These are phyloP conservation scores for Cladosporium halotolerans DNA, from an alignment of 2,329 filamentous ascomycete species.

Conservation along the genomic window DNA sequence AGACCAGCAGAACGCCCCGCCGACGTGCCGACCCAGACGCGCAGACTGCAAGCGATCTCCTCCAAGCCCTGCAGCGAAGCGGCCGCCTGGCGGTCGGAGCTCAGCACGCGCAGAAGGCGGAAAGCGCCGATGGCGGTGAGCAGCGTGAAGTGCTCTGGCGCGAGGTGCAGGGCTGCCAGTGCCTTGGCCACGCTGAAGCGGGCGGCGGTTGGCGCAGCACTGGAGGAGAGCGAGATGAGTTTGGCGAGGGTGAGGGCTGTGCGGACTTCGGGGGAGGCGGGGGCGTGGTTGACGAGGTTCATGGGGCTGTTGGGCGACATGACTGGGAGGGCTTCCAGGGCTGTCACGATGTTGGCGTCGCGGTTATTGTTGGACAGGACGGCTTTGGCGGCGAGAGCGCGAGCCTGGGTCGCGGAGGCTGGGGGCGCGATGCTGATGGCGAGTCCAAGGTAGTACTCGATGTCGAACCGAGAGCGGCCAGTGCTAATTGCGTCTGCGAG, in stretches of 20 bases:
- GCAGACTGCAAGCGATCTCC: slow-evolving; percentile 37
- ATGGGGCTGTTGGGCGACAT: slow-evolving; percentile 29
- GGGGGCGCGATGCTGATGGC: slow-evolving; percentile 70
- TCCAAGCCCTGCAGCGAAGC: slow-evolving; percentile 36
- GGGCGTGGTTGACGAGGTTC: slow-evolving; percentile 48
- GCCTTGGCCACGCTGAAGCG: slow-evolving; percentile 34
- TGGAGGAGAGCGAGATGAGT: slow-evolving; percentile 43
- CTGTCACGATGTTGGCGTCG: slow-evolving; percentile 45
- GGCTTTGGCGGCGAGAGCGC: slow-evolving; percentile 54
- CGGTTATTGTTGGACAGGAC: slow-evolving; percentile 51
- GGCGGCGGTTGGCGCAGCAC: slow-evolving; percentile 23
- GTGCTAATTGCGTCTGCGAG: slow-evolving; percentile 54
- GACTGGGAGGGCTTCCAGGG: slow-evolving; percentile 47
- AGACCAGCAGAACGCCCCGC: slow-evolving; percentile 37
- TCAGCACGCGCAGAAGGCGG: slow-evolving; percentile 35
- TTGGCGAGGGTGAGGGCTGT: slow-evolving; percentile 55
- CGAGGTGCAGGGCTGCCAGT: slow-evolving; percentile 36
- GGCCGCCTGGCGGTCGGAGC: slow-evolving; percentile 28
- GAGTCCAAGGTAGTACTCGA: slow-evolving; percentile 52
- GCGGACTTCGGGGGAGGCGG: slow-evolving; percentile 51
- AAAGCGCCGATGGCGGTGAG: slow-evolving; percentile 42
- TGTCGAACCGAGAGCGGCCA: slow-evolving; percentile 35
- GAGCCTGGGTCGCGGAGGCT: slow-evolving; percentile 62
- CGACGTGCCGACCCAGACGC: slow-evolving; percentile 43
- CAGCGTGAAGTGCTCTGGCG: slow-evolving; percentile 36